These are phyloP conservation scores for Bryoerythrophyllum caledonicum DNA, from an alignment of 225 moss, liverwort and hornwort genomes.

Conservation along the genomic window DNA sequence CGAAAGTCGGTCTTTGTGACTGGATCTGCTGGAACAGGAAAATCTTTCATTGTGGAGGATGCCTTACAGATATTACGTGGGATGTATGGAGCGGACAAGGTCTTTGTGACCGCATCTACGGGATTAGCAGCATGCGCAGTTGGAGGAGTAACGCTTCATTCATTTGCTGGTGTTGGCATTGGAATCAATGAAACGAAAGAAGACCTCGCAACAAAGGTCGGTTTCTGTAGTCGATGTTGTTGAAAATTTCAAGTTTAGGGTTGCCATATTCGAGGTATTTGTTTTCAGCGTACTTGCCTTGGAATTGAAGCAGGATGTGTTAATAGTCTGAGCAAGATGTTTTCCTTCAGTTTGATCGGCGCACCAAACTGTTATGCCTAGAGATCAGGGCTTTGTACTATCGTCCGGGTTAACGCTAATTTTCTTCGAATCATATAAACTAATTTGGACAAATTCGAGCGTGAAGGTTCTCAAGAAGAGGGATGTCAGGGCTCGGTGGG, in stretches of 20 bases:
- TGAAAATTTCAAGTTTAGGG: background rate
- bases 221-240: background rate
- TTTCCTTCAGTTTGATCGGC: slow-evolving; percentile 5
- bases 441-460: slow-evolving; percentile 20
- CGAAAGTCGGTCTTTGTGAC: slow-evolving; percentile 79
- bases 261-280: background rate
- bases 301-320: background rate
- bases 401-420: background rate
- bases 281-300: background rate
- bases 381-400: background rate
- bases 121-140: slow-evolving; percentile 88
- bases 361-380: background rate
- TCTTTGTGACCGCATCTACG: slow-evolving; percentile 89
- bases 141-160: slow-evolving; percentile 83
- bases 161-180: slow-evolving; percentile 73
- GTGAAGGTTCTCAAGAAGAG: slow-evolving; percentile 55
- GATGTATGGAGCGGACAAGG: slow-evolving; percentile 55
- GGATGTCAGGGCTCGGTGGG: slow-evolving; percentile 67
- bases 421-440: background rate
- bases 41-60: slow-evolving; percentile 73
- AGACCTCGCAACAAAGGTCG: slow-evolving; percentile 56
- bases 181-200: slow-evolving; percentile 60
- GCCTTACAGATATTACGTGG: slow-evolving; percentile 59
- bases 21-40: slow-evolving; percentile 87
- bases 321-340: background rate